Conservation (phyloP, 2,329 filamentous ascomycete genomes). For the Claviceps pazoutovae region DNA sequence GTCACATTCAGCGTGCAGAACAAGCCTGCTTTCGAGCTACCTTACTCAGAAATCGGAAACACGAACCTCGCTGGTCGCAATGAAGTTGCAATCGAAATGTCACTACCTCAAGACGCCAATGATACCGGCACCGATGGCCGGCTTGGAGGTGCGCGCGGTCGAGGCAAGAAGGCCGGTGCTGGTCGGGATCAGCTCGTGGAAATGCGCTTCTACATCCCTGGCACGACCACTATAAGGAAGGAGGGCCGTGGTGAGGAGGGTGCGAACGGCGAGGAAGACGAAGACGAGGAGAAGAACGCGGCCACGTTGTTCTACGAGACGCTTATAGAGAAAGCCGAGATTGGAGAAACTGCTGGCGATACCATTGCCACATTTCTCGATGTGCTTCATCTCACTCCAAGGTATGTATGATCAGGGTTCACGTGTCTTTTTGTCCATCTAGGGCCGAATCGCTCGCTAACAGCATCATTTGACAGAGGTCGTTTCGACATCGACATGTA, state of each 20-base stretch:
- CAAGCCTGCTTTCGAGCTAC: constrained; percentile 87
- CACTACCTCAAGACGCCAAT: constrained; percentile 55
- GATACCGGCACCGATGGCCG: constrained; percentile 61
- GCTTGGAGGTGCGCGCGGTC: constrained; percentile 57
- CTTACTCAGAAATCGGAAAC: constrained; percentile 94
- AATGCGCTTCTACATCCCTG: constrained; percentile 98
- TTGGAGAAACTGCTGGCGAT: constrained; percentile 96
- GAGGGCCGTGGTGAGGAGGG: constrained; percentile 62
- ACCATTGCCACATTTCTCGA: constrained; percentile 96
- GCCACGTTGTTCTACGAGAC: constrained; percentile 97
- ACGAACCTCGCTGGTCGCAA: constrained; percentile 96
- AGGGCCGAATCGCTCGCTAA: background rate
- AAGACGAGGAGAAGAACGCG: constrained; percentile 73
- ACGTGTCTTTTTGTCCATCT: background rate
- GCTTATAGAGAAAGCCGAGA: constrained; percentile 95
- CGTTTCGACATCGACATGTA: constrained; percentile 99
- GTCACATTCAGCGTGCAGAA: constrained; percentile 95
- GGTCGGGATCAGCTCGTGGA: constrained; percentile 89
- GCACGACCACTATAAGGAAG: constrained; percentile 62
- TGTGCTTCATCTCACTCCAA: constrained; percentile 89
- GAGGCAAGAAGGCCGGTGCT: constrained; percentile 79
- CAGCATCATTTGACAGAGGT: constrained; percentile 45
- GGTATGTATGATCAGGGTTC: constrained; percentile 40
- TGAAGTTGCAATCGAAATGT: constrained; percentile 92
- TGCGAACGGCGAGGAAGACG: constrained; percentile 43